Base-by-base conservation (phyloP, 2,329 filamentous ascomycete species). In the Cadophora malorum region DNA sequence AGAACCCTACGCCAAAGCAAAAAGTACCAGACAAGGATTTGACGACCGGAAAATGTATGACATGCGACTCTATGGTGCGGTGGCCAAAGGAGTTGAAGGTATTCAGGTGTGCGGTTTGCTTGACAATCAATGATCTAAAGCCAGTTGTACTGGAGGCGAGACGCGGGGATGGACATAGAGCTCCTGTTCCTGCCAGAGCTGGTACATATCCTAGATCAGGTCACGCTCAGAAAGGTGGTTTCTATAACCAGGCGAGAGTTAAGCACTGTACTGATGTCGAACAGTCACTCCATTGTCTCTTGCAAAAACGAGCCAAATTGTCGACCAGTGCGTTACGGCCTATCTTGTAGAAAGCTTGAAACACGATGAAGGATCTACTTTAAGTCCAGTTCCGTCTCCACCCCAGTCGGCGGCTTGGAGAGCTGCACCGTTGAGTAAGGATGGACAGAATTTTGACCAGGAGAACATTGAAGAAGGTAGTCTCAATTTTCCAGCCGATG, bases 51-150 rank as follows among this genome's bases (percentile, higher is more conserved):
- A 89, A 88, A 74, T 97, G 94, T 78, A 94, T 95, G 87, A 94
- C 93, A 41, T 97, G 94, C 79, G 91, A 90, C 74, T 91, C 91
- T 65, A 87, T 89, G 66, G 90, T 96, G 71, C 86, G 91, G 66
- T 97, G 93, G 90, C 93, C 93, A 1, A 87, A 85, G 70, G 87
- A 90, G 64, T 80, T 94, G 69, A 86, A 86, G 45, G 86, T 90
- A 47, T 97, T 96, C 79, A 87, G 93, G 73, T 97, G 94, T 79
- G 91, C 91, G 52, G 90, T 92, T 65, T 97, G 94, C 78, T 82
- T 92, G 74, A 96, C 91, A 21, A 89, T 97, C 76, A 97, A 96
- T 77, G 93, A 97, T 77, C 79, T 97, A 63, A 83, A 86, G 68
- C 84, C 84, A 52, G 67, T 78, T 70, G 47, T 66, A 10, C 53